These are phyloP conservation scores for Carex kokanica DNA, from an alignment of 176 grass and related monocot species.

Conservation along the genomic window DNA sequence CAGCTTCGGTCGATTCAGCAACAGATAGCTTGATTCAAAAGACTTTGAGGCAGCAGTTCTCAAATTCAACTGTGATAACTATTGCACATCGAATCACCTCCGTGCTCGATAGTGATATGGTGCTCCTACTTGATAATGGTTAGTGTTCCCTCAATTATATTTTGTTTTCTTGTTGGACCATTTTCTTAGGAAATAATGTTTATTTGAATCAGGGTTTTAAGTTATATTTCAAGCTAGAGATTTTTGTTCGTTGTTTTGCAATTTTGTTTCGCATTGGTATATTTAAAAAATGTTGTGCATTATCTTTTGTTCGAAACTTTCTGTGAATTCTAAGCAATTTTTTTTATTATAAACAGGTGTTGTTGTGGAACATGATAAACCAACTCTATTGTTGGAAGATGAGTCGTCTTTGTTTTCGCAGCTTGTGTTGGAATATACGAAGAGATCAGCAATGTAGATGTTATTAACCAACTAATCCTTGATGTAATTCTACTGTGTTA, in stretches of 20 bases:
- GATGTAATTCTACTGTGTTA: background rate
- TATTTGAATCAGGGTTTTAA: too few relatives aligned
- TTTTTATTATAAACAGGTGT: constrained; percentile 39
- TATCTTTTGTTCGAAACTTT: too few relatives aligned
- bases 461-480: background rate
- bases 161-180: too few relatives aligned
- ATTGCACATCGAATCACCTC: constrained; percentile 29
- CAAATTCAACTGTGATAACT: constrained; percentile 60
- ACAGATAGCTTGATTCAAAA: constrained; percentile 68
- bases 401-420: constrained; percentile 67
- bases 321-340: background rate
- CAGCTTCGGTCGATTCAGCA: constrained; percentile 69
- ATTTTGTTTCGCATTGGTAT: too few relatives aligned
- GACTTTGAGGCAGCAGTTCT: constrained; percentile 66
- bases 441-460: constrained; percentile 30
- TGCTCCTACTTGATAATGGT: background rate
- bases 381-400: constrained; percentile 49
- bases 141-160: too few relatives aligned
- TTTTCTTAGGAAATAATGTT: too few relatives aligned
- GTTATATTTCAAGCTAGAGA: too few relatives aligned
- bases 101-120: constrained; percentile 42
- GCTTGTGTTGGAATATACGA: constrained; percentile 71
- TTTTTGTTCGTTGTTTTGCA: too few relatives aligned
- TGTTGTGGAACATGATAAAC: constrained; percentile 58
- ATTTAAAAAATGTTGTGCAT: too few relatives aligned